These are phyloP conservation scores for Neoascochyta sp. DNA, from an alignment of 2,329 filamentous ascomycete species.

Conservation along the genomic window DNA sequence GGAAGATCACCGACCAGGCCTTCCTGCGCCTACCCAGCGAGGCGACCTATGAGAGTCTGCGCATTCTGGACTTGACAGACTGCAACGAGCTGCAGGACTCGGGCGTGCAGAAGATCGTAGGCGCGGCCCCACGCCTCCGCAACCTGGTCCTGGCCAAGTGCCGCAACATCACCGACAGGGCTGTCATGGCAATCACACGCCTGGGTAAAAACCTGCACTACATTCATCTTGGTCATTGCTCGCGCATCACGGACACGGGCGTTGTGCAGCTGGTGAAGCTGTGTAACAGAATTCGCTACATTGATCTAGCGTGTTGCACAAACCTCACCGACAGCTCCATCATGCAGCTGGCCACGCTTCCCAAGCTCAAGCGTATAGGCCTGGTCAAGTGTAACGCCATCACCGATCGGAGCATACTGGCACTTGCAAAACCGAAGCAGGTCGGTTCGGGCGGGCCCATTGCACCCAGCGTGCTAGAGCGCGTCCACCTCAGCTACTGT, in stretches of 20 bases:
- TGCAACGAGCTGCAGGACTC: conserved; percentile 80
- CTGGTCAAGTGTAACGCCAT: conserved; percentile 90
- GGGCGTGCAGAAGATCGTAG: conserved; percentile 83
- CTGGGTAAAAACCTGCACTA: conserved; percentile 96
- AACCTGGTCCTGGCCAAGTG: conserved; percentile 96
- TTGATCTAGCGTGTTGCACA: conserved; percentile 92
- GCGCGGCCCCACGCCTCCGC: conserved; percentile 78
- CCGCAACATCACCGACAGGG: conserved; percentile 81
- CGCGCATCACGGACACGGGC: conserved; percentile 82
- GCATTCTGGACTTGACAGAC: conserved; percentile 90
- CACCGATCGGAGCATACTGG: conserved; percentile 83
- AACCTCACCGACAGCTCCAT: conserved; percentile 86
- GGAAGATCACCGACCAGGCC: conserved; percentile 78
- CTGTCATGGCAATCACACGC: conserved; percentile 80
- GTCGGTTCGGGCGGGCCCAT: conserved; percentile 53
- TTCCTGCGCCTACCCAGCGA: conserved; percentile 73
- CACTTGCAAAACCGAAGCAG: conserved; percentile 67
- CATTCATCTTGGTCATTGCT: conserved; percentile 91
- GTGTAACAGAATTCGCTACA: conserved; percentile 94
- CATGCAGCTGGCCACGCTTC: conserved; percentile 74
- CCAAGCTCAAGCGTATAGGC: conserved; percentile 91
- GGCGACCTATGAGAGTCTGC: conserved; percentile 75
- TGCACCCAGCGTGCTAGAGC: conserved; percentile 69
- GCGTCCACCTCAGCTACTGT: conserved; percentile 96
- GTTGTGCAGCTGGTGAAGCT: conserved; percentile 77